Evolutionary conservation across 2,329 filamentous ascomycete genomes (phyloP).

Genomic region (Aspergillus persii): DNA sequence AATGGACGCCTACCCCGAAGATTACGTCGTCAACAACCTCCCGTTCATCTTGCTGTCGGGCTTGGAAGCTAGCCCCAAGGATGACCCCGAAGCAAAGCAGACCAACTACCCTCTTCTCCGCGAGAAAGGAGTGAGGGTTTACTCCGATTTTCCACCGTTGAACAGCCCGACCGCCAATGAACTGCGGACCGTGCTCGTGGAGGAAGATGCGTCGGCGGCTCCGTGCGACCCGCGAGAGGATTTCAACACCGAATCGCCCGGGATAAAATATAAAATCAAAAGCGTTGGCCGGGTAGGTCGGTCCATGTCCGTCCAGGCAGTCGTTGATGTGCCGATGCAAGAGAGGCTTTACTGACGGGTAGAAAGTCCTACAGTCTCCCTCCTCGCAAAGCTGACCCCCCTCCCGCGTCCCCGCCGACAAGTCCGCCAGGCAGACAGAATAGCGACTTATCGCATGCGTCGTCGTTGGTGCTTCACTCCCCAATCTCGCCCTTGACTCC

Average conservation of each 20-base stretch:
- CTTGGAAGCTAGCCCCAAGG: slow-evolving; percentile 50
- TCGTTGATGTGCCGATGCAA: neutral
- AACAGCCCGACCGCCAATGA: slow-evolving; percentile 63
- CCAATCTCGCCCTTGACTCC: slow-evolving; percentile 88
- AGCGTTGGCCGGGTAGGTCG: slow-evolving; percentile 75
- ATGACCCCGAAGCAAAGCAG: slow-evolving; percentile 27
- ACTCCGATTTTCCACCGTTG: slow-evolving; percentile 68
- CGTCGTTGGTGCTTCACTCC: slow-evolving; percentile 70
- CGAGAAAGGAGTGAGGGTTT: slow-evolving; percentile 61
- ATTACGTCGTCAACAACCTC: slow-evolving; percentile 82
- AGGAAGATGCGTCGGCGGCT: slow-evolving; percentile 61
- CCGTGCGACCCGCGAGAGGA: slow-evolving; percentile 65
- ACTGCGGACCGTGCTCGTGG: slow-evolving; percentile 64
- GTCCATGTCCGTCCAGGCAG: neutral
- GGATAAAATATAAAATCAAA: slow-evolving; percentile 65
- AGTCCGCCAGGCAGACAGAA: slow-evolving; percentile 51
- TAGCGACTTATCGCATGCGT: slow-evolving; percentile 43
- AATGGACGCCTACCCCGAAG: slow-evolving; percentile 52
- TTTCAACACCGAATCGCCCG: slow-evolving; percentile 46
- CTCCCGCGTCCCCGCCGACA: slow-evolving; percentile 50
- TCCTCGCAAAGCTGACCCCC: slow-evolving; percentile 61
- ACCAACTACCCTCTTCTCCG: slow-evolving; percentile 51
- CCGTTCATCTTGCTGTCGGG: slow-evolving; percentile 82
- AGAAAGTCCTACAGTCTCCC: slow-evolving; percentile 55
- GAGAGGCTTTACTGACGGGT: slow-evolving; percentile 16